Evolutionary conservation across 2,329 filamentous ascomycete species (phyloP), one percentile per base, ranked within the genome.

Genomic region (Diaporthe ilicicola): DNA sequence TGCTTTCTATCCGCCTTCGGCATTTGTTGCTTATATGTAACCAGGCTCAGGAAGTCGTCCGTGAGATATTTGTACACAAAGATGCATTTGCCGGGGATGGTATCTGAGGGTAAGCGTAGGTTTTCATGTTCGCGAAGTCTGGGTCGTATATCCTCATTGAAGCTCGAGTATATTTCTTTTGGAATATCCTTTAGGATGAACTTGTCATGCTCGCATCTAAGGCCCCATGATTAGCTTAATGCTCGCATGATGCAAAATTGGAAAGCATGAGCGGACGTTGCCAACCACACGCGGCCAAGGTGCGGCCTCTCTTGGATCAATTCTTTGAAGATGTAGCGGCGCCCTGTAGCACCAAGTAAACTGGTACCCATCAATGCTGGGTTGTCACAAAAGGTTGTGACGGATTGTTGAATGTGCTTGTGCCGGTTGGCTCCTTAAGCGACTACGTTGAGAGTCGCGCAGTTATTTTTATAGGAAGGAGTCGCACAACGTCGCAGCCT

Each of bases 261-360:
- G 22, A 10, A 56, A 19, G 19, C n/a, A 2, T 27, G 32, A 13
- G n/a, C 54, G 22, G 54, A 56, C 54, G 54, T 56, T 42, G 54
- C 54, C 34, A 56, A 19, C 54, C 54, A 56, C 54, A 56, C 54
- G 4, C 54, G 54, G 34, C 54, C 54, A 27, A 42, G 13, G 34
- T 42, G 34, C n/a, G 54, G 54, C 22, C 54, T 56, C 54, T 56
- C 54, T 56, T 56, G 54, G 34, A 56, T 56, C 34, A 56, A 17
- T 27, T 56, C 22, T 27, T 56, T 56, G 54, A 56, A 56, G 13
- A 56, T 56, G 34, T 56, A 56, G 15, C 54, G 54, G 54, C 54
- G 54, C 34, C 54, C 54, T 24, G 54, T 56, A 8, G 54, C 54
- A 56, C 54, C 54, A 17, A 56, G 54, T 27, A 56, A 12, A 39